Evolutionary conservation across 805 yeast species (phyloP), one percentile per base, ranked within the genome.

Genomic region (Monosporozyma aerobia): DNA sequence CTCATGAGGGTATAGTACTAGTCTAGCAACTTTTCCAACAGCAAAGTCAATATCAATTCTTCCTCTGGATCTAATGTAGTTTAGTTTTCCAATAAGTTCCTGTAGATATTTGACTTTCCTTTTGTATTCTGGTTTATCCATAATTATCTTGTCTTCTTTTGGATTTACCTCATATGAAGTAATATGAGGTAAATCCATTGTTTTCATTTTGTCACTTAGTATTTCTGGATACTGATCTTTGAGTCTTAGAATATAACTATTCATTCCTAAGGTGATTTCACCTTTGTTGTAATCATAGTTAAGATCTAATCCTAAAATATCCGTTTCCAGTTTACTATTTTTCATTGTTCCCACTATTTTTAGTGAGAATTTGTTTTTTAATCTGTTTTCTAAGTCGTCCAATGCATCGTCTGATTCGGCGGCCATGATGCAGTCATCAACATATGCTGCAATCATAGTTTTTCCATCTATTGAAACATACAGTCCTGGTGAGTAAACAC

Each of bases 391-490:
- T 2, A 25, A 29, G 40, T 29, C 39, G 19, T 35, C 23, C 7
- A 23, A 32, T 5, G 22, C 48, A 11, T 44, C 30, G 8, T 53
- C 51, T 19, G 22, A 19, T 11, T 43, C 39, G 3, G 55, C 53
- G 4, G 58, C 58, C 7, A 54, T 47, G n/a, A 56, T 29, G 19
- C 51, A 44, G 27, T 55, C 56, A 51, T 56, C 58, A 2, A 56
- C 58, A 50, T 56, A 56, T 13, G 48, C 55, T 2, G 55, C 57
- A 3, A 56, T 48, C 47, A 54, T 44, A 0, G 25, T 27, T 8
- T 25, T 40, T 9, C 27, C 33, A 37, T 51, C 54, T 16, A 41
- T 22, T 13, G 48, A 48, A 19, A 35, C 10, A 45, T n/a, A 55
- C 3, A 53, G 46, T 4, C 57, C 56, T 16, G 54, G 56, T 8